These are phyloP conservation scores for Salix dunnii DNA, from an alignment of 345 rosid species.

Conservation along the genomic window DNA sequence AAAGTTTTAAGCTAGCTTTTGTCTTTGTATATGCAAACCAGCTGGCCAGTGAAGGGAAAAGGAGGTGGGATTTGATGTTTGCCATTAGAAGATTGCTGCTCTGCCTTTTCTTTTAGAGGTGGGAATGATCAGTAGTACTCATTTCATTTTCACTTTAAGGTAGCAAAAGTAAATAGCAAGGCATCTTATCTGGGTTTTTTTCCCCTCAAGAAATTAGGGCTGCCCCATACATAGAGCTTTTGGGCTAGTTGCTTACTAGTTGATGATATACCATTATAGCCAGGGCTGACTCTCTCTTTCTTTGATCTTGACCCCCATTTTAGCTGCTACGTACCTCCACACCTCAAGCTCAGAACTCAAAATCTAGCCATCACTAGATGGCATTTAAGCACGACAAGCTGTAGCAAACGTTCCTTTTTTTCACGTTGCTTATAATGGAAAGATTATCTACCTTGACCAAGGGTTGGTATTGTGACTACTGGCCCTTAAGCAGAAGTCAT, in stretches of 20 bases:
- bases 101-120: neutral
- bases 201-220: neutral
- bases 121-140: neutral
- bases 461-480: slow-evolving; percentile 9
- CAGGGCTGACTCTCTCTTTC: neutral
- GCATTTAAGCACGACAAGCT: neutral
- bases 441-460: slow-evolving; percentile 26
- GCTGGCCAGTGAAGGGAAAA: too few relatives aligned
- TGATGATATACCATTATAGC: neutral
- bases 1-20: too few relatives aligned
- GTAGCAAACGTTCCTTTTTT: neutral
- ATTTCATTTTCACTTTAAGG: neutral
- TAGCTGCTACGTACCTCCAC: neutral
- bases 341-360: neutral
- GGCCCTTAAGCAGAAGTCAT: slow-evolving; percentile 14
- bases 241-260: neutral
- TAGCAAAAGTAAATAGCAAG: neutral
- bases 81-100: too few relatives aligned
- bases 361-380: neutral
- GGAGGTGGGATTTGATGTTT: too few relatives aligned
- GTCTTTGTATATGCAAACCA: too few relatives aligned
- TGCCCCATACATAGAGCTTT: neutral
- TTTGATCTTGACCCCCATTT: slow-evolving; percentile 4
- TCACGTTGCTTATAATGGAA: slow-evolving; percentile 3
- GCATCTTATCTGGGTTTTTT: neutral